Conservation (phyloP, 2,329 filamentous ascomycete genomes). For the Pseudogymnoascus sp. region DNA sequence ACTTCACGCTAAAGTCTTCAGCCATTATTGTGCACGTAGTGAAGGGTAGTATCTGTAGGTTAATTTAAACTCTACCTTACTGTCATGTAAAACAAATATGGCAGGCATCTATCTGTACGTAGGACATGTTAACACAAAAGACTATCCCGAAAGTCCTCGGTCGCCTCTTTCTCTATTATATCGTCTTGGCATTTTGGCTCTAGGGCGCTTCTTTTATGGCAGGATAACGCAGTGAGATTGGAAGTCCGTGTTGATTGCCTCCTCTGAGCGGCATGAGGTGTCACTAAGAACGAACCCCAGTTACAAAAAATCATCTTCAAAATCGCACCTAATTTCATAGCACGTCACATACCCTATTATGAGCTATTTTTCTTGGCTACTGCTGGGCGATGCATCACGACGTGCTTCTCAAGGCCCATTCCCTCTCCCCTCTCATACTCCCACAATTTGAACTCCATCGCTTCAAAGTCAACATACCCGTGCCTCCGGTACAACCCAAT, state of each 20-base stretch:
- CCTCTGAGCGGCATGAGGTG: background rate
- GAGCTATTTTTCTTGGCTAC: background rate
- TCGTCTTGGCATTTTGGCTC: background rate
- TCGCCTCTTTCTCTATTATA: background rate
- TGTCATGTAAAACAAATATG: background rate
- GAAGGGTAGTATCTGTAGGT: background rate
- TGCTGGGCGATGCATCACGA: constrained; percentile 18
- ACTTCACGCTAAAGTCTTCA: background rate
- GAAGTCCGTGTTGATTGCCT: background rate
- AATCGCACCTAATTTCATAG: background rate
- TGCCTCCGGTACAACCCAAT: constrained; percentile 19
- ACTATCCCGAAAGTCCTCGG: background rate
- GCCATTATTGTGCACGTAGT: background rate
- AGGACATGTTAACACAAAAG: background rate
- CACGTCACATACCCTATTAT: background rate
- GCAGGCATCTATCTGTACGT: background rate
- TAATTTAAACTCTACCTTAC: background rate
- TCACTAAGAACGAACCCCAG: background rate
- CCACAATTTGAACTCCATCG: constrained; percentile 18
- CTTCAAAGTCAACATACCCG: constrained; percentile 19
- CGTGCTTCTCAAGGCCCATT: constrained; percentile 14
- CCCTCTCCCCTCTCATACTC: constrained; percentile 23
- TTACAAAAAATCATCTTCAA: background rate
- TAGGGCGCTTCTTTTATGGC: background rate
- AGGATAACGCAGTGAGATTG: background rate